Percentiles rank a stretch among this genome's conserved stretches.
phyloP scores from a whole-genome alignment of 257 asterid species.

The Solanum ahanhuiri region DNA sequence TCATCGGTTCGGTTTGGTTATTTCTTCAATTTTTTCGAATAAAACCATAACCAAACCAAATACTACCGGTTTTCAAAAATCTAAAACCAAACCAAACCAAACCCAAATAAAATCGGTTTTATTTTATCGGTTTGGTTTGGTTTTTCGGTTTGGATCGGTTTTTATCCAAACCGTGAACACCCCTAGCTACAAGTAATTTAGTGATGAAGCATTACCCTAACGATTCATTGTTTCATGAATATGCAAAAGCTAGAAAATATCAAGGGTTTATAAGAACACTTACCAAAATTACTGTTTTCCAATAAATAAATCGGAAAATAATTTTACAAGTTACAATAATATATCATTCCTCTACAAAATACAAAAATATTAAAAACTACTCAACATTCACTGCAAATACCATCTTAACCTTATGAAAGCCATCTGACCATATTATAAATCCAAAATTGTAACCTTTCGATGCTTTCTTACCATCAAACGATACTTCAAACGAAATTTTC shows the following conservation, averaged over 20 bases:
- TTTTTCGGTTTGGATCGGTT: too few species aligned
- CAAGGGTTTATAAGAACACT: background rate
- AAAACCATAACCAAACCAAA: too few species aligned
- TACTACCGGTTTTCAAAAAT: too few species aligned
- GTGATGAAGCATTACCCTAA: background rate
- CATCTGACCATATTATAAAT: constrained; percentile 49
- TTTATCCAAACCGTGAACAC: too few species aligned
- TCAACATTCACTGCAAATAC: constrained; percentile 50
- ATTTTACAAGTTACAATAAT: background rate
- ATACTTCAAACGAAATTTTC: constrained; percentile 29
- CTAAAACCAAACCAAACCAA: too few species aligned
- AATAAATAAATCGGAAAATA: background rate
- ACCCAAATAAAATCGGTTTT: too few species aligned
- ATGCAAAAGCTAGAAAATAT: background rate
- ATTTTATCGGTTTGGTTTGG: too few species aligned
- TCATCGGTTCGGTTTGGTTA: too few species aligned
- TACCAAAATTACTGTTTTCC: background rate
- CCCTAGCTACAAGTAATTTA: background rate
- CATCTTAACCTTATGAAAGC: constrained; percentile 42
- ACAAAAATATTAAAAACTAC: background rate
- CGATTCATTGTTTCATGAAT: background rate
- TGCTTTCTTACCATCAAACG: constrained; percentile 44
- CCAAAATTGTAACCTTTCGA: constrained; percentile 53
- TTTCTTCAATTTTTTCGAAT: too few species aligned
- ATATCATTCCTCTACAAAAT: background rate